phyloP scores from a whole-genome alignment of 2,329 filamentous ascomycete genomes.

The Penicillium occitanis region DNA sequence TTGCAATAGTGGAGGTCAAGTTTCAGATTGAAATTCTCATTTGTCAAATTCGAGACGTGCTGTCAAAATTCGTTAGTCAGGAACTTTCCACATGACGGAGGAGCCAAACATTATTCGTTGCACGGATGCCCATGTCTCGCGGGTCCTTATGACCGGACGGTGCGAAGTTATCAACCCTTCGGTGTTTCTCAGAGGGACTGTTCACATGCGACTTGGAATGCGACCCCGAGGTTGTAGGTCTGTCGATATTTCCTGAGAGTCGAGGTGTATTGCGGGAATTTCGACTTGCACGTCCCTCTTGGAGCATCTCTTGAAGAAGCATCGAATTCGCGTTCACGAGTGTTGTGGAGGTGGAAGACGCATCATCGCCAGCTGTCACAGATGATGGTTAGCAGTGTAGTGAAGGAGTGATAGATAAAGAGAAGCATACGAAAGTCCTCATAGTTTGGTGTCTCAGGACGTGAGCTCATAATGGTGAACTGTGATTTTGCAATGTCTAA shows the following conservation, averaged over 20 bases:
- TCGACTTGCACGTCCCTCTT: conserved; percentile 43
- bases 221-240: conserved; percentile 21
- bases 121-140: conserved; percentile 43
- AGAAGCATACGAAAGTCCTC: conserved; percentile 17
- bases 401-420: background rate
- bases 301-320: conserved; percentile 42
- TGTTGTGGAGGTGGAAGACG: conserved; percentile 30
- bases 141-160: conserved; percentile 36
- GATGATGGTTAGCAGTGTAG: conserved; percentile 2
- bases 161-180: conserved; percentile 32
- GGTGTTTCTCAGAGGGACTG: conserved; percentile 37
- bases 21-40: conserved; percentile 47
- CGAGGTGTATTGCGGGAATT: conserved; percentile 32
- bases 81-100: background rate
- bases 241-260: conserved; percentile 26
- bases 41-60: conserved; percentile 47
- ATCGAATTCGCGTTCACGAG: conserved; percentile 42
- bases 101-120: conserved; percentile 43
- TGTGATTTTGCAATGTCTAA: conserved; percentile 21
- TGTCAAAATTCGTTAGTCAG: conserved; percentile 25
- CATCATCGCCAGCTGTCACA: conserved; percentile 29
- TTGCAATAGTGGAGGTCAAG: conserved; percentile 43
- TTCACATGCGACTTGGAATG: conserved; percentile 34
- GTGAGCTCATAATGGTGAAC: conserved; percentile 21
- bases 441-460: conserved; percentile 18